Base-by-base conservation (phyloP, 352 stramenopile species). In the Pythium scleroteichum region DNA sequence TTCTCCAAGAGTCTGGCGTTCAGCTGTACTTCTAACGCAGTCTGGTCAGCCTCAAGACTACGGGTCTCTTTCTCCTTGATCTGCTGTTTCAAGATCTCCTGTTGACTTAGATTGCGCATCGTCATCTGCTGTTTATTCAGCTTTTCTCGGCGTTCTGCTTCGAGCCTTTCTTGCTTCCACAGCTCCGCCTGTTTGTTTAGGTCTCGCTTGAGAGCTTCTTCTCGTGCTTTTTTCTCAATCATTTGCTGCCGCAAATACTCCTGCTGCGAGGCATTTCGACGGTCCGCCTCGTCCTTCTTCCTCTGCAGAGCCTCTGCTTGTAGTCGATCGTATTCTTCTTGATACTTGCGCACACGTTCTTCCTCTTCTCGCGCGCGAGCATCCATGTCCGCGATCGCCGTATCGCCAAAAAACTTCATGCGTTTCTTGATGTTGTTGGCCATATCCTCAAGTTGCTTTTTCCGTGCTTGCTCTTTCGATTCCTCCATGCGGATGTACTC, bases 331-430 rank as follows among this genome's bases (percentile, higher is more conserved):
- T 91, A 86, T 40, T 91, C 81, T 33, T 82, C 70, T 19, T 94
- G 85, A 56, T 87, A 89, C 41, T 74, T 74, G 24, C 54, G 65
- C 22, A 89, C 71, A 4, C 79, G 80, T 48, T 81, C 53, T 40
- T 92, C 85, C 35, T 92, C 85, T 26, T 91, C 82, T n/a, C 71
- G 71, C 0, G 68, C 75, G 33, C 77, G 81, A 22, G 77, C 76
- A 33, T 92, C 79, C 45, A 73, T 88, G 29, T 79, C 71, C 1
- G 77, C 82, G 23, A 90, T 92, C 26, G 82, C 70, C 3, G 85
- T 94, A 65, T 94, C 82, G 52, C 80, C 79, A 33, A 91, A 94
- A 59, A 91, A 86, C 61, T 92, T 91, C 85, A 92, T 94, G 51
- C 85, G 85, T 48, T 78, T 79, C 63, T 90, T 85, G 65, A 94